These are phyloP conservation scores for Stephania japonica DNA, from an alignment of 164 flowering plant species.

Conservation along the genomic window DNA sequence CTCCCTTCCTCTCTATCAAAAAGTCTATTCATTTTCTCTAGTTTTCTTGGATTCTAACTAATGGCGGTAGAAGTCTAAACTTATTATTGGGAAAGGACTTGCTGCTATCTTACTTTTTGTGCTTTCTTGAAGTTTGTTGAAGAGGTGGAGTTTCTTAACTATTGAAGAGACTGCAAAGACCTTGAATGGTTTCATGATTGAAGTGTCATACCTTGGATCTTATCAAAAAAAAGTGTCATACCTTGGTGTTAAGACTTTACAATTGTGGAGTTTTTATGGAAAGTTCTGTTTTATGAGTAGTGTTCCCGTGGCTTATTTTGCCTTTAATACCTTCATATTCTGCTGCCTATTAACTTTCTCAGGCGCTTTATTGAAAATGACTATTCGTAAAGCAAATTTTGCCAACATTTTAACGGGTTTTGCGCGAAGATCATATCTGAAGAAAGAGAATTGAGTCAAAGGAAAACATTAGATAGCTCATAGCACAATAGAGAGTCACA, in stretches of 20 bases:
- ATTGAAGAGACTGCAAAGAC: not conserved
- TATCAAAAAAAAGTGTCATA: not conserved
- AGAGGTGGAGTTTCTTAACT: too few species aligned
- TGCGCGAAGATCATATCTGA: not conserved
- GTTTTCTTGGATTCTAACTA: not conserved
- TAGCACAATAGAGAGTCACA: too few species aligned
- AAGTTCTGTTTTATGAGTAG: not conserved
- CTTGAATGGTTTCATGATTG: not conserved
- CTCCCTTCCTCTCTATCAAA: not conserved
- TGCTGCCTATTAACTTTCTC: not conserved
- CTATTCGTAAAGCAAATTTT: not conserved
- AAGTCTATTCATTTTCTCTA: not conserved
- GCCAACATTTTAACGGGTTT: not conserved
- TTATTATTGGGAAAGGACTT: not conserved
- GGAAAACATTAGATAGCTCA: too few species aligned
- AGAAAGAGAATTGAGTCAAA: not conserved
- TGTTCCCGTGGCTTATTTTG: not conserved
- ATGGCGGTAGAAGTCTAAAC: not conserved
- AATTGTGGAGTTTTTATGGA: not conserved
- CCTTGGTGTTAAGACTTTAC: not conserved
- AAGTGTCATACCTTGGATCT: not conserved
- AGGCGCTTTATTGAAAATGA: not conserved
- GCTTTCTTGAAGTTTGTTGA: not conserved
- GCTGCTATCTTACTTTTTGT: not conserved
- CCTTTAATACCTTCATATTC: not conserved